Conservation (phyloP, 495 filamentous ascomycete species). For the Hyaloscypha bicolor region DNA sequence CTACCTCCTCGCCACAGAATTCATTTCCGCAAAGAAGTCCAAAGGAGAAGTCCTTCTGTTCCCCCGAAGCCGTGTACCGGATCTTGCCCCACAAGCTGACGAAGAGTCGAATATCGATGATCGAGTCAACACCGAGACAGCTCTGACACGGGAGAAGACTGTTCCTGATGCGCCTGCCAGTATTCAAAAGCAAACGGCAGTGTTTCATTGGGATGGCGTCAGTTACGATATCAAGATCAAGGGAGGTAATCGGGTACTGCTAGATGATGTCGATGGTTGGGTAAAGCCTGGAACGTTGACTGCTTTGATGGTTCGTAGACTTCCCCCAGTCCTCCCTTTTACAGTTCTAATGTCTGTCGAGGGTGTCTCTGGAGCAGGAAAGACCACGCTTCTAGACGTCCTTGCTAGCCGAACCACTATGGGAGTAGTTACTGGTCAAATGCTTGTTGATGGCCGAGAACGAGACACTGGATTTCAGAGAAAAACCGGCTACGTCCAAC, state of each 20-base stretch:
- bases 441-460: slow-evolving; percentile 74
- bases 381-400: slow-evolving; percentile 65
- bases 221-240: slow-evolving; percentile 72
- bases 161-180: slow-evolving; percentile 41
- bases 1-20: slow-evolving; percentile 66
- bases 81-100: slow-evolving; percentile 33
- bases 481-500: slow-evolving; percentile 80
- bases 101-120: slow-evolving; percentile 62
- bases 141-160: slow-evolving; percentile 28
- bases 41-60: slow-evolving; percentile 70
- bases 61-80: slow-evolving; percentile 53
- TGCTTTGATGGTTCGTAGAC: slow-evolving; percentile 52
- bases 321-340: no score
- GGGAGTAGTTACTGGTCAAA: slow-evolving; percentile 59
- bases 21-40: slow-evolving; percentile 54
- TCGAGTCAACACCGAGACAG: slow-evolving; percentile 52
- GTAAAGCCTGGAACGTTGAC: slow-evolving; percentile 73
- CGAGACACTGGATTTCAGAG: slow-evolving; percentile 73
- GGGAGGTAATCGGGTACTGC: slow-evolving; percentile 56
- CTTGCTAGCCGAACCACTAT: slow-evolving; percentile 50
- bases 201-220: slow-evolving; percentile 80
- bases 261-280: slow-evolving; percentile 68
- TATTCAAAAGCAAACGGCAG: slow-evolving; percentile 46
- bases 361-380: slow-evolving; percentile 63
- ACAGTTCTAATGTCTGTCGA: neutral